These are phyloP conservation scores for Ogataea nonfermentans DNA, from an alignment of 805 yeast species.

Conservation along the genomic window DNA sequence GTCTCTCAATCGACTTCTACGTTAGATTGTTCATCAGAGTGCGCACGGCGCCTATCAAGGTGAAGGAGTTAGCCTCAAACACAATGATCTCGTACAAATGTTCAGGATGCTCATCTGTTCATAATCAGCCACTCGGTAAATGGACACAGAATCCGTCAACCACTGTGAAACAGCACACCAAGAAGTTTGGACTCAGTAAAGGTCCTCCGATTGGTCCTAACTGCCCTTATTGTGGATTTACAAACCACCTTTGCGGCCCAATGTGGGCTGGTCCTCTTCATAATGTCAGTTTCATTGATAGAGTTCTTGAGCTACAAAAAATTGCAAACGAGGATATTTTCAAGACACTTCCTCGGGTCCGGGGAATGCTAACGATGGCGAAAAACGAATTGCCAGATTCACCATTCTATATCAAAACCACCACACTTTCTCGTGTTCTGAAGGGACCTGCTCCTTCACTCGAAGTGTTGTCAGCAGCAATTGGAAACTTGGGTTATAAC, in stretches of 20 bases:
- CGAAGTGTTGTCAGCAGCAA: constrained; percentile 67
- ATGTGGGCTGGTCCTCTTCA: constrained; percentile 91
- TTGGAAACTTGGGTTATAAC: constrained; percentile 78
- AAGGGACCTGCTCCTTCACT: constrained; percentile 84
- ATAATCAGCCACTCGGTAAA: constrained; percentile 75
- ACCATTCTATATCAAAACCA: constrained; percentile 84
- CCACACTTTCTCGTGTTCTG: constrained; percentile 68
- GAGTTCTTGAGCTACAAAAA: constrained; percentile 52
- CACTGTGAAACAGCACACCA: constrained; percentile 30
- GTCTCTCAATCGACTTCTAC: constrained; percentile 88
- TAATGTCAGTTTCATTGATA: constrained; percentile 60
- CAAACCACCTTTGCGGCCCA: constrained; percentile 87
- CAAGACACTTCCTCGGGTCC: constrained; percentile 78
- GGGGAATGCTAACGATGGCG: constrained; percentile 92
- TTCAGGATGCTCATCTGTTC: constrained; percentile 77
- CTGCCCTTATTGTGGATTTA: constrained; percentile 70
- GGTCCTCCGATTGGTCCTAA: constrained; percentile 59
- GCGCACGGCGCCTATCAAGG: constrained; percentile 72
- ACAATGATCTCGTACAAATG: constrained; percentile 82
- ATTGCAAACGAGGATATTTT: constrained; percentile 55
- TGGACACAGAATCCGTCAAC: constrained; percentile 35
- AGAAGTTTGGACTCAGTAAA: constrained; percentile 56
- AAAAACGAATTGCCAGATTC: constrained; percentile 57
- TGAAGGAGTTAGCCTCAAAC: constrained; percentile 73
- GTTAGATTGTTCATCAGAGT: constrained; percentile 83